These are phyloP conservation scores for Diaporthe destruens DNA, from an alignment of 2,329 filamentous ascomycete genomes.

Conservation along the genomic window DNA sequence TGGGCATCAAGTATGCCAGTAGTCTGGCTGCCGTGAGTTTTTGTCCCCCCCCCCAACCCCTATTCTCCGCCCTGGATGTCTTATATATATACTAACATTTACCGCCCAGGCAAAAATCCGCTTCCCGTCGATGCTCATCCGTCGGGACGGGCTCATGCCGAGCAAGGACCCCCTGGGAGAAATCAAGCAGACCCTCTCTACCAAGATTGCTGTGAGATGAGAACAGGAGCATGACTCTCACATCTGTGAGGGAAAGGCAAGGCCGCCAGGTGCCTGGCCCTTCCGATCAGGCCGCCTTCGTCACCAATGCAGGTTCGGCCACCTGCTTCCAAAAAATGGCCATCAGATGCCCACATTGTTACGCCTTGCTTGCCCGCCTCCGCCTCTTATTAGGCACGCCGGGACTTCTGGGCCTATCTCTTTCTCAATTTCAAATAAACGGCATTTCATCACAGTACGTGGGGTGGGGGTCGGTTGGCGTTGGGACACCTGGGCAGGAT, in stretches of 20 bases:
- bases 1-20: slow-evolving; percentile 71
- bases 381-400: too few relatives aligned
- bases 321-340: too few relatives aligned
- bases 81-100: neutral
- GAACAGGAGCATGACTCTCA: too few relatives aligned
- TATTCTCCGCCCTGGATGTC: neutral
- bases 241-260: neutral
- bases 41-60: neutral
- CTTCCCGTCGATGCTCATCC: slow-evolving; percentile 73
- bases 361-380: neutral
- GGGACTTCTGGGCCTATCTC: neutral
- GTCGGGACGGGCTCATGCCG: slow-evolving; percentile 62
- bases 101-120: slow-evolving; percentile 65
- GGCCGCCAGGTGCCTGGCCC: neutral
- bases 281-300: too few relatives aligned
- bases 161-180: slow-evolving; percentile 37
- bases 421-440: neutral
- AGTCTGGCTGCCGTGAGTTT: slow-evolving; percentile 62
- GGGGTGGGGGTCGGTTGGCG: neutral
- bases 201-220: slow-evolving; percentile 19
- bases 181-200: slow-evolving; percentile 45
- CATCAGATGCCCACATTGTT: too few relatives aligned
- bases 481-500: neutral
- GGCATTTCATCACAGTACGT: neutral
- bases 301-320: too few relatives aligned